Conservation (phyloP, 2,329 filamentous ascomycete species). For the Calonectria leucothoes region DNA sequence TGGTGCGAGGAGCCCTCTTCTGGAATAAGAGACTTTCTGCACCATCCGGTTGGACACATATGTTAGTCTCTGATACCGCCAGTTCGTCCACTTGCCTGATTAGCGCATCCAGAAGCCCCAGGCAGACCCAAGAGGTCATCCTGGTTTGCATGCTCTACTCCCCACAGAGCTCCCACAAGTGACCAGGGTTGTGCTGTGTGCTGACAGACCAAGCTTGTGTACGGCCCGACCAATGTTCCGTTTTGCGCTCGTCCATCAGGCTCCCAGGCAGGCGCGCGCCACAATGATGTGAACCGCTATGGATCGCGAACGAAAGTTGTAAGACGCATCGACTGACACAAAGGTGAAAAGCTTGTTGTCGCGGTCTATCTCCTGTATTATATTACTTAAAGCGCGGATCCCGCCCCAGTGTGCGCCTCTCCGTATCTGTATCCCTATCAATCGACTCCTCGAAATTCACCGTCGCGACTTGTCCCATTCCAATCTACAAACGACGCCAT, state of each 20-base stretch:
- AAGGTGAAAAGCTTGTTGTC: slow-evolving; percentile 6
- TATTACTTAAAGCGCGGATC: slow-evolving; percentile 6
- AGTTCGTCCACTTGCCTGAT: slow-evolving; percentile 13
- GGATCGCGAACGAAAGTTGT: slow-evolving; percentile 3
- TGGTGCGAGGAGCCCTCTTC: slow-evolving; percentile 8
- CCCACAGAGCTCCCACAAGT: not conserved
- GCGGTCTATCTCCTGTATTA: not conserved
- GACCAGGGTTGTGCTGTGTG: not conserved
- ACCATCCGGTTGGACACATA: slow-evolving; percentile 1
- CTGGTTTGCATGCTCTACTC: not conserved
- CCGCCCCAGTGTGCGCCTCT: not conserved
- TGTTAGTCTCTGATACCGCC: slow-evolving; percentile 24
- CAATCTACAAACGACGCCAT: not conserved
- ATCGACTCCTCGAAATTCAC: not conserved
- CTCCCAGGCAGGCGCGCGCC: slow-evolving; percentile 17
- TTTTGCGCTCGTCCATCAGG: slow-evolving; percentile 10
- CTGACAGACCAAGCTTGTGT: not conserved
- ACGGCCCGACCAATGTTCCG: slow-evolving; percentile 23
- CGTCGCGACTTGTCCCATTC: not conserved
- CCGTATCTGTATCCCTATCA: not conserved
- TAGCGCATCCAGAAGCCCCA: slow-evolving; percentile 9
- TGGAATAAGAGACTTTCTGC: slow-evolving; percentile 15
- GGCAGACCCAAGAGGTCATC: slow-evolving; percentile 1
- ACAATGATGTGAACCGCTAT: slow-evolving; percentile 7
- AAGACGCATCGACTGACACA: not conserved